Base-by-base conservation (phyloP, 169 alveolate genomes). In the Plasmodium gaboni region DNA sequence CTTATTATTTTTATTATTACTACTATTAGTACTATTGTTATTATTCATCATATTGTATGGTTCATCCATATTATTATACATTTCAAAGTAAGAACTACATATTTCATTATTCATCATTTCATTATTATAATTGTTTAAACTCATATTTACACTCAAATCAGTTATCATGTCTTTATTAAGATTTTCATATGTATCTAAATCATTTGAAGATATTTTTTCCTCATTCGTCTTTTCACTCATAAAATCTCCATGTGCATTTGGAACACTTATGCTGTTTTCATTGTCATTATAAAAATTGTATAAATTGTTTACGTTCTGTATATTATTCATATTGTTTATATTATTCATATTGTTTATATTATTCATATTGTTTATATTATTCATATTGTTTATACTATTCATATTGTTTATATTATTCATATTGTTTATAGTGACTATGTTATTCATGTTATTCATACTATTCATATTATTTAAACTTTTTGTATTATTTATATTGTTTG, bases 61-160 rank as follows among this genome's bases (percentile, higher is more conserved):
- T n/a, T 17, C 19, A 3, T 53, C 19, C 61, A 53, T 53, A 15
- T 53, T 53, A 17, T 38, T 71, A 71, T 38, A 60, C 13, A 60
- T 26, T 15, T 61, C 55, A 28, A 60, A 4, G 46, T 71, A 60
- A 4, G 69, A 60, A 32, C 17, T 28, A 24, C 46, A 60, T 1
- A 60, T 38, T 26, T 71, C 71, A 24, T 71, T 71, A 71, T 71
- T 32, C 69, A 60, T 71, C 15, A 60, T 71, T 24, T 71, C 71
- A 24, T 71, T 71, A 71, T 71, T 71, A 42, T 71, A 60, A 71
- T 71, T 71, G 2, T 61, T 61, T 24, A 61, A 61, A 71, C 46
- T 65, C 6, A 24, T 65, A 24, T 65, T 32, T 32, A 26, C n/a
- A 32, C 42, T 65, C 15, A 65, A 24, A n/a, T 65, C 55, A 2